Percentiles rank a stretch among this genome's conserved stretches.
Conservation (phyloP, 2,329 filamentous ascomycete species). For the Penicillium sclerotiorum region DNA sequence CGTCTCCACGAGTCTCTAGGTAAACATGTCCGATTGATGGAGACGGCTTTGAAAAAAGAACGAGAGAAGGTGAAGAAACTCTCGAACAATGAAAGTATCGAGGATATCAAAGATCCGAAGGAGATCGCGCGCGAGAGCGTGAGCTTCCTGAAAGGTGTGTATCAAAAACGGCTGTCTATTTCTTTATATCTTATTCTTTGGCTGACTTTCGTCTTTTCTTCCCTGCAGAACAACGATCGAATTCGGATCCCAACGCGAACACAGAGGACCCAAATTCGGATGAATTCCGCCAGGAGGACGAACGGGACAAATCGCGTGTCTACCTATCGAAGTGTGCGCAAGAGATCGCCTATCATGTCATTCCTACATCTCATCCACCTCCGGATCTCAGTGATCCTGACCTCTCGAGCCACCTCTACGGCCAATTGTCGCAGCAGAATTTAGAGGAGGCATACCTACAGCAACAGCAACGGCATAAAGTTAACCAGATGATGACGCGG, state of each 20-base stretch:
- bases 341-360: slow-evolving; percentile 69
- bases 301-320: slow-evolving; percentile 64
- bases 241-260: slow-evolving; percentile 56
- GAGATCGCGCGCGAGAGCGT: slow-evolving; percentile 50
- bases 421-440: slow-evolving; percentile 56
- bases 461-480: slow-evolving; percentile 57
- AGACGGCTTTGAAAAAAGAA: slow-evolving; percentile 84
- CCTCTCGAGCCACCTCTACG: slow-evolving; percentile 48
- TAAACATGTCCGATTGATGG: slow-evolving; percentile 86
- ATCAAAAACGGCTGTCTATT: background rate
- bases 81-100: slow-evolving; percentile 55
- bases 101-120: slow-evolving; percentile 48
- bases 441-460: slow-evolving; percentile 62
- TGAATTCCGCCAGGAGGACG: slow-evolving; percentile 55
- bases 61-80: slow-evolving; percentile 66
- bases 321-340: slow-evolving; percentile 68
- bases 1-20: slow-evolving; percentile 85
- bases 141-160: slow-evolving; percentile 43
- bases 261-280: slow-evolving; percentile 39
- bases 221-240: slow-evolving; percentile 46
- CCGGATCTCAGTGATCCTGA: slow-evolving; percentile 53
- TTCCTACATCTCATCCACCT: slow-evolving; percentile 64
- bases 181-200: background rate
- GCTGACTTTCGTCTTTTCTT: background rate
- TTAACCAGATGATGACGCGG: slow-evolving; percentile 49